Evolutionary conservation across 768 basidiomycete genomes (phyloP).

Genomic region (Phaffia tasmanica): DNA sequence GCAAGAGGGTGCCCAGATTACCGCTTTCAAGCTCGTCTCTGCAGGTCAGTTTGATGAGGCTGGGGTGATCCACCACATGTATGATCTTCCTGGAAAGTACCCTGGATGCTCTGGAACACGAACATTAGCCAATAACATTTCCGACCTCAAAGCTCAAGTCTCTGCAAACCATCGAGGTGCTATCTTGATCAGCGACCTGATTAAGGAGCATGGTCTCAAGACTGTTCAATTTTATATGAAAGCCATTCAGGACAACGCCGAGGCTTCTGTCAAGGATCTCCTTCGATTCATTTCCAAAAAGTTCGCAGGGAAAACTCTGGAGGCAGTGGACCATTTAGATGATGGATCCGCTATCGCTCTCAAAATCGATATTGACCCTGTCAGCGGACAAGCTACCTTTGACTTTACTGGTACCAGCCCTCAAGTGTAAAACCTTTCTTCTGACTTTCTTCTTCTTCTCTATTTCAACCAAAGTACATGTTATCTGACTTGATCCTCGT

Average conservation of each 20-base stretch:
- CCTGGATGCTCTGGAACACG: conserved; percentile 32
- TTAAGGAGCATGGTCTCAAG: conserved; percentile 32
- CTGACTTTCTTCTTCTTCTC: background rate
- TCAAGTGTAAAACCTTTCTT: conserved; percentile 12
- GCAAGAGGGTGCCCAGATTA: conserved; percentile 31
- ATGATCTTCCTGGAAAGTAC: conserved; percentile 30
- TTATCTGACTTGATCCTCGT: background rate
- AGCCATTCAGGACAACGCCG: conserved; percentile 30
- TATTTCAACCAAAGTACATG: background rate
- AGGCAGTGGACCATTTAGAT: conserved; percentile 29
- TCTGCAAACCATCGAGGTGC: conserved; percentile 30
- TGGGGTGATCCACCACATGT: conserved; percentile 26
- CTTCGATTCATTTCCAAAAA: conserved; percentile 29
- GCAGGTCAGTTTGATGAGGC: conserved; percentile 30
- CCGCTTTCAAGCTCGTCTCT: conserved; percentile 30
- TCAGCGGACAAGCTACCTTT: conserved; percentile 28
- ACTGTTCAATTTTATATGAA: conserved; percentile 32
- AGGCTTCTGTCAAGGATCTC: conserved; percentile 31
- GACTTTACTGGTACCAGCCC: conserved; percentile 30
- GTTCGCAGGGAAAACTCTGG: conserved; percentile 17
- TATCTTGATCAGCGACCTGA: conserved; percentile 28
- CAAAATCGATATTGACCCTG: conserved; percentile 27
- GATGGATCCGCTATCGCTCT: conserved; percentile 29
- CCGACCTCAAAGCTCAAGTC: conserved; percentile 30
- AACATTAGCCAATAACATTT: conserved; percentile 33